These are phyloP conservation scores for Trametes pubescens DNA, from an alignment of 1,284 basidiomycete species.

Conservation along the genomic window DNA sequence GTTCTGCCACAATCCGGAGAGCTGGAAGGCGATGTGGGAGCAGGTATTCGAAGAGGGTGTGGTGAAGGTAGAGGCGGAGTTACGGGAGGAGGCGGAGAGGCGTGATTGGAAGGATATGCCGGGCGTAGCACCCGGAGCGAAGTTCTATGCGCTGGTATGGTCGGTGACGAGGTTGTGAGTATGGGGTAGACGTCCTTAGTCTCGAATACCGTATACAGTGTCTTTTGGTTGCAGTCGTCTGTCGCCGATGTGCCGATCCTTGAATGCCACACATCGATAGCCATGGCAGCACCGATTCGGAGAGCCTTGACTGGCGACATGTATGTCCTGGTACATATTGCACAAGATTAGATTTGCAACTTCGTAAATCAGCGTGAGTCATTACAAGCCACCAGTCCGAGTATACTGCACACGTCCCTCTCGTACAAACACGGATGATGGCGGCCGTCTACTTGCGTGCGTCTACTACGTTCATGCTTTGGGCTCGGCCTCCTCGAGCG, in stretches of 20 bases:
- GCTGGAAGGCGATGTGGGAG: constrained; percentile 53
- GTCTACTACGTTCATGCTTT: constrained; percentile 35
- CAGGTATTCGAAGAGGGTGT: constrained; percentile 47
- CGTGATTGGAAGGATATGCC: neutral
- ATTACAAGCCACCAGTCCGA: constrained; percentile 29
- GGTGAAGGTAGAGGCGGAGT: constrained; percentile 43
- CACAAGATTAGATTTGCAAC: constrained; percentile 30
- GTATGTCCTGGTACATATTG: constrained; percentile 1
- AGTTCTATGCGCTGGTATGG: constrained; percentile 6
- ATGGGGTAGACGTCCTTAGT: too few relatives aligned
- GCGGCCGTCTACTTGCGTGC: neutral
- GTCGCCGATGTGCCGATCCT: too few relatives aligned
- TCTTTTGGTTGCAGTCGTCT: too few relatives aligned
- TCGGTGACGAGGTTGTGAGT: constrained; percentile 13
- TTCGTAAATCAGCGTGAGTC: constrained; percentile 27
- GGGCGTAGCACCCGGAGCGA: constrained; percentile 5
- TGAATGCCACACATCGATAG: neutral
- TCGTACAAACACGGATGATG: constrained; percentile 17
- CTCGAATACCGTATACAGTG: too few relatives aligned
- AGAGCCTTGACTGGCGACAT: neutral
- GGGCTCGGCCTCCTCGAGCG: constrained; percentile 71
- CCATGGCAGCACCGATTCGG: neutral
- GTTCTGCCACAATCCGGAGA: constrained; percentile 48
- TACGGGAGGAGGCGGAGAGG: constrained; percentile 4
- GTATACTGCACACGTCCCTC: constrained; percentile 33